These are phyloP conservation scores for Hylodesmum podocarpum DNA, from an alignment of 306 rosid genomes.

Conservation along the genomic window DNA sequence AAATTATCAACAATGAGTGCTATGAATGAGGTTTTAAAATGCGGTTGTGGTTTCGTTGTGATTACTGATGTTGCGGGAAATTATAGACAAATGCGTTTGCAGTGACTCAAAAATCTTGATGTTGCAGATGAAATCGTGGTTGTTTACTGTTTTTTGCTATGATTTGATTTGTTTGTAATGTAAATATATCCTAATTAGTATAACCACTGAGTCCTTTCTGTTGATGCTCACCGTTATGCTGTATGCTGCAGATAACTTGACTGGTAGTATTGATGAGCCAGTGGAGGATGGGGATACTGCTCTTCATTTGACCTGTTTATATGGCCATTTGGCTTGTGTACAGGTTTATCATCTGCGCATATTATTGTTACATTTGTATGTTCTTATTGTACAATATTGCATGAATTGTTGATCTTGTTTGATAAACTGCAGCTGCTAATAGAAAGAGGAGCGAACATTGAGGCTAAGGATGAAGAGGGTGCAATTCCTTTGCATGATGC, in stretches of 20 bases:
- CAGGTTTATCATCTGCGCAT: conserved; percentile 45
- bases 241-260: conserved; percentile 55
- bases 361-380: not conserved
- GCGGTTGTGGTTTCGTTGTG: too few species aligned
- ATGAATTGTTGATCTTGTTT: conserved; percentile 19
- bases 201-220: not conserved
- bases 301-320: conserved; percentile 87
- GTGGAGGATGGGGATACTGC: conserved; percentile 95
- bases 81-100: too few species aligned
- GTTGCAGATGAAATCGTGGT: too few species aligned
- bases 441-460: conserved; percentile 83
- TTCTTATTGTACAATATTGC: not conserved
- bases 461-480: conserved; percentile 80
- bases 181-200: not conserved
- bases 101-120: too few species aligned
- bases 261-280: conserved; percentile 82
- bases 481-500: conserved; percentile 94
- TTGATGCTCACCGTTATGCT: conserved; percentile 19
- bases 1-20: not conserved
- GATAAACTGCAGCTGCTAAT: conserved; percentile 60
- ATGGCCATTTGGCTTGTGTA: conserved; percentile 73
- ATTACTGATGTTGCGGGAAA: too few species aligned
- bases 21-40: too few species aligned
- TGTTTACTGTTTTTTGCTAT: too few species aligned
- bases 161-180: not conserved